phyloP scores from a whole-genome alignment of 495 filamentous ascomycete genomes.

The Podospora sp. region DNA sequence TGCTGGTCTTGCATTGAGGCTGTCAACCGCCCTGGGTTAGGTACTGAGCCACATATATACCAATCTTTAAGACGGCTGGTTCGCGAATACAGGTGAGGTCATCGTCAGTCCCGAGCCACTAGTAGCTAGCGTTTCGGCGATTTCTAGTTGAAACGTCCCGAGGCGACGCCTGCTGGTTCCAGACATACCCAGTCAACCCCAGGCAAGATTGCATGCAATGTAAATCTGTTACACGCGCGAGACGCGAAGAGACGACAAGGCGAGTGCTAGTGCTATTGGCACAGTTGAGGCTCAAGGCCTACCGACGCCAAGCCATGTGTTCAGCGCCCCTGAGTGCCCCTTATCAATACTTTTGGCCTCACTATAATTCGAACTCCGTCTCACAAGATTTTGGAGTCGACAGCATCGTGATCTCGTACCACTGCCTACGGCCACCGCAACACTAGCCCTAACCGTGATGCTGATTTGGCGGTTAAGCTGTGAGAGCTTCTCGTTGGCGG shows the following conservation, averaged over 20 bases:
- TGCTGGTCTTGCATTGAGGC: slow-evolving; percentile 26
- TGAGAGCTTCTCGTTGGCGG: not conserved
- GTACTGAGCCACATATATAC: not conserved
- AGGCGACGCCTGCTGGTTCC: not conserved
- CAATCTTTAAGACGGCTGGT: not conserved
- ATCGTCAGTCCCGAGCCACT: not conserved
- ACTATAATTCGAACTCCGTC: not conserved
- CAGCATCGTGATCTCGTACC: not conserved
- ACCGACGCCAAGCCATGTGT: not conserved
- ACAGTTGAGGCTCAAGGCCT: slow-evolving; percentile 9
- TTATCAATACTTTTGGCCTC: slow-evolving; percentile 5
- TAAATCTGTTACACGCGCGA: not conserved
- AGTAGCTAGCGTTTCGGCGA: not conserved
- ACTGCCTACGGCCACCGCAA: not conserved
- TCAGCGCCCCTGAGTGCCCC: not conserved
- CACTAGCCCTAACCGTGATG: not conserved
- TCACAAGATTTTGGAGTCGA: not conserved
- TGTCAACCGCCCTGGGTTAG: slow-evolving; percentile 14
- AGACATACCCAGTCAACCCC: not conserved
- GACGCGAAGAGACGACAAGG: not conserved
- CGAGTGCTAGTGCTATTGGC: not conserved
- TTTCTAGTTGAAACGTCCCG: not conserved
- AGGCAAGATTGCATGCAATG: not conserved
- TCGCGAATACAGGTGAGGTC: not conserved
- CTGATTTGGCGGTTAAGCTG: not conserved